A percentile compares a stretch with the other conserved stretches of the same genome.
phyloP scores from a whole-genome alignment of 2,329 filamentous ascomycete species.

The Aspergillus caelatus region DNA sequence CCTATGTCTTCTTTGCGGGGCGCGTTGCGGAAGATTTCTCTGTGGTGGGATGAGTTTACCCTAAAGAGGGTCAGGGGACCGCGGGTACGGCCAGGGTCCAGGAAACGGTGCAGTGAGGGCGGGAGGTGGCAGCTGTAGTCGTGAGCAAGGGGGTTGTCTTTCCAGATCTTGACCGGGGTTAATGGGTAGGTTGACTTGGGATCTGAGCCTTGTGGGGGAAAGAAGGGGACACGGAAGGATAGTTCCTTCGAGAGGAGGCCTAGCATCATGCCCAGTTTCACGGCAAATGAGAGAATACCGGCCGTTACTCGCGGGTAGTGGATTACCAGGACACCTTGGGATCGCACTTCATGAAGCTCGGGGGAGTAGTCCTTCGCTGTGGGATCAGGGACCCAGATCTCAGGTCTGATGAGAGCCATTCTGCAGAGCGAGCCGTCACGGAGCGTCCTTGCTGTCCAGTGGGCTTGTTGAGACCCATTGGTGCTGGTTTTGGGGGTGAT shows the following conservation, averaged over 20 bases:
- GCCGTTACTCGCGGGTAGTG: slow-evolving; percentile 43
- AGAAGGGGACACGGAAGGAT: slow-evolving; percentile 57
- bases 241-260: slow-evolving; percentile 39
- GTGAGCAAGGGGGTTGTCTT: slow-evolving; percentile 51
- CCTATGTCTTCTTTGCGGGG: slow-evolving; percentile 55
- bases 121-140: slow-evolving; percentile 47
- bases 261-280: slow-evolving; percentile 32
- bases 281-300: slow-evolving; percentile 13
- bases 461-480: not conserved
- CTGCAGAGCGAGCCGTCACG: slow-evolving; percentile 55
- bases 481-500: slow-evolving; percentile 35
- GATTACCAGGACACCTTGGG: slow-evolving; percentile 57
- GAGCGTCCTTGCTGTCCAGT: slow-evolving; percentile 47
- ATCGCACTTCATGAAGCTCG: slow-evolving; percentile 51
- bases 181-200: slow-evolving; percentile 44
- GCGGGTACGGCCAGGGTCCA: slow-evolving; percentile 33
- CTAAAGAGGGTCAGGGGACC: slow-evolving; percentile 59
- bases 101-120: slow-evolving; percentile 52
- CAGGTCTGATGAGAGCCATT: slow-evolving; percentile 68
- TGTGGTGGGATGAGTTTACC: slow-evolving; percentile 46
- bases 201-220: slow-evolving; percentile 48
- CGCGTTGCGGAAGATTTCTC: slow-evolving; percentile 58
- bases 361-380: slow-evolving; percentile 45
- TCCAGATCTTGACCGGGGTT: slow-evolving; percentile 58
- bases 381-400: slow-evolving; percentile 63